Evolutionary conservation across 176 grass and related monocot species (phyloP).

Genomic region (Alloteropsis semialata): DNA sequence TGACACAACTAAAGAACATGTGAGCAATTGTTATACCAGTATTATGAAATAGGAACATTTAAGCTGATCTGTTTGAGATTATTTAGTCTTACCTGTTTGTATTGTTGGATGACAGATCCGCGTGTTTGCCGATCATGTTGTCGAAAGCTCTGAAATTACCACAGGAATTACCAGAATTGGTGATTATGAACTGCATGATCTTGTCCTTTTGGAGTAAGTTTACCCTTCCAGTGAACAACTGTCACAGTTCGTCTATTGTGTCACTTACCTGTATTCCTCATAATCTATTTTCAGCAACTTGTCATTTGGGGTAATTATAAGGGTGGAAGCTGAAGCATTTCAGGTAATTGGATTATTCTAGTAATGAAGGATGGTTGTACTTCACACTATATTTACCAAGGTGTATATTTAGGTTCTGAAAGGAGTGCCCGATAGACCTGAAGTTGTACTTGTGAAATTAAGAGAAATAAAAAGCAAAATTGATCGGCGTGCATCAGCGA

Average conservation of each 20-base stretch:
- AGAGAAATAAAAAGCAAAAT: conserved; percentile 98
- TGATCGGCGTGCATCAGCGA: conserved; percentile 61
- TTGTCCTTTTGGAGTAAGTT: conserved; percentile 94
- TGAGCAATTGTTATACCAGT: conserved; percentile 35
- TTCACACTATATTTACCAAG: conserved; percentile 34
- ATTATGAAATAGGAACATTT: not conserved
- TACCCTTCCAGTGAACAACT: conserved; percentile 3
- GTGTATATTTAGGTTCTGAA: conserved; percentile 77
- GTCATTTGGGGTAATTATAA: conserved; percentile 96
- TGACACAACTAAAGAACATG: conserved; percentile 91
- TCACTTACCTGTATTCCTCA: conserved; percentile 12
- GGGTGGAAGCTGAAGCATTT: conserved; percentile 94
- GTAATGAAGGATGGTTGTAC: not conserved
- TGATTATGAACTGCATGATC: conserved; percentile 96
- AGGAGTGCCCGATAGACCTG: conserved; percentile 87
- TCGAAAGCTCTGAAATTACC: conserved; percentile 96
- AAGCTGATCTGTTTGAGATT: conserved; percentile 13
- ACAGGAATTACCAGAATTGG: conserved; percentile 87
- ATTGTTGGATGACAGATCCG: conserved; percentile 57
- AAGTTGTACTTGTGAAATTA: conserved; percentile 89
- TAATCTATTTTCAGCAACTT: conserved; percentile 68
- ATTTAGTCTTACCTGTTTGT: conserved; percentile 24
- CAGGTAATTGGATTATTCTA: conserved; percentile 41
- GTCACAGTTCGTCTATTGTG: not conserved
- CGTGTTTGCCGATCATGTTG: conserved; percentile 94